Base-by-base conservation (phyloP, 768 basidiomycete species). In the Clavulina sp. region DNA sequence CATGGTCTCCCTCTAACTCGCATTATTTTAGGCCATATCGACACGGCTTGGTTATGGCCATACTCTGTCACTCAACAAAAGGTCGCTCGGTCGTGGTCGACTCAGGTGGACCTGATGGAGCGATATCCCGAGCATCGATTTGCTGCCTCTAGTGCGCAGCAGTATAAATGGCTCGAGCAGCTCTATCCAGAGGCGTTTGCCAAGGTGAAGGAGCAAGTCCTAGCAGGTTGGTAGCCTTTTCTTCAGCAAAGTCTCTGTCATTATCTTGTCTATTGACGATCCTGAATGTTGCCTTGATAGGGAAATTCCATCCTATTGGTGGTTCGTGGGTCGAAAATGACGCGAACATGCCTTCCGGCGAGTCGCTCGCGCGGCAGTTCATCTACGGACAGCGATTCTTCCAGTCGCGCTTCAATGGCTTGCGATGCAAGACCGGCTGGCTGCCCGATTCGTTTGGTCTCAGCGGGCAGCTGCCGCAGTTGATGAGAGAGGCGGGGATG, bases 71-170 rank as follows among this genome's bases (percentile, higher is more conserved):
- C 95, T 0, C 91, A 95, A 63, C 95, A 99, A 66, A 99, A 99
- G 66, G 84, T 87, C 3, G 95, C 95, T 5, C 76, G 92, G 24
- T 92, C 88, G 0, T 99, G 93, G 93, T 82, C 88, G 0, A 95
- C 93, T 2, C 92, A 97, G 63, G 56, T 89, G 18, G 89, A 97
- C 62, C 75, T 97, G 48, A 96, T 97, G 84, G 82, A 91, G 23
- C 80, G 92, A 21, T 97, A 93, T 63, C 89, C 92, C 0, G 95
- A 99, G 63, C 91, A 96, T 61, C 74, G 86, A n/a, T 99, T 99
- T 64, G 76, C 81, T 2, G 67, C 68, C 2, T 53, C 78, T 48
- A 80, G 81, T 38, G 86, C 83, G 0, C 85, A 88, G 58, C 93
- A 99, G 64, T 97, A 78, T 69, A 91, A 93, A 62, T 97, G 93